Percentiles rank a stretch among this genome's conserved stretches.
phyloP scores from a whole-genome alignment of 352 stramenopile species.

The Globisporangium spinosum region DNA sequence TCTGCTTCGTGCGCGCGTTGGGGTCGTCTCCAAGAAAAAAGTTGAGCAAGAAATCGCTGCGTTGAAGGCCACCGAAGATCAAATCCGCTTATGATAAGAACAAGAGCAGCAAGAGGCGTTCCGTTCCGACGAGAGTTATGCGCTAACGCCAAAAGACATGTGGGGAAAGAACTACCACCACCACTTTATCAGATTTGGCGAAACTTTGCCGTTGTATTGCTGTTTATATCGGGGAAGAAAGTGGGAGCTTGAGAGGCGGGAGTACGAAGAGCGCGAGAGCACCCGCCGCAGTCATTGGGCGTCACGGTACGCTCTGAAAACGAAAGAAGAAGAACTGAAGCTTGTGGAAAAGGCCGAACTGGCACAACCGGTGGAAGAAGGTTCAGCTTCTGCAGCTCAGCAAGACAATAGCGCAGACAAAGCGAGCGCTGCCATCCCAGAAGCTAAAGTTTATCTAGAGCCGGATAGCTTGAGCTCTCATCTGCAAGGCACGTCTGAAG shows the following conservation, averaged over 20 bases:
- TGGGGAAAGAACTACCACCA: conserved; percentile 76
- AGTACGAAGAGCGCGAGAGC: conserved; percentile 49
- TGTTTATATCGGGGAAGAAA: conserved; percentile 60
- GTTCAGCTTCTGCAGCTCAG: background rate
- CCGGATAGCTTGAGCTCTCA: background rate
- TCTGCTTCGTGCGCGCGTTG: conserved; percentile 34
- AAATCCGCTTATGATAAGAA: conserved; percentile 28
- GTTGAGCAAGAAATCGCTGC: conserved; percentile 43
- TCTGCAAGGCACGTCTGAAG: background rate
- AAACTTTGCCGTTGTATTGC: conserved; percentile 39
- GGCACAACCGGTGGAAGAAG: background rate
- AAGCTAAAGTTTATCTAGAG: background rate
- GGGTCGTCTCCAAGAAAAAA: conserved; percentile 57
- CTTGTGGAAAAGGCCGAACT: conserved; percentile 19
- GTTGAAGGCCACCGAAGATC: conserved; percentile 35
- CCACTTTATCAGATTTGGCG: conserved; percentile 41
- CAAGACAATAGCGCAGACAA: background rate
- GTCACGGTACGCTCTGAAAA: conserved; percentile 24
- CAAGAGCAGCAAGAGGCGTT: conserved; percentile 22
- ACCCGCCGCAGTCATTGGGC: conserved; percentile 36
- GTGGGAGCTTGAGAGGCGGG: conserved; percentile 48
- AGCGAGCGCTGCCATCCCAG: background rate
- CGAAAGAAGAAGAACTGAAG: conserved; percentile 50
- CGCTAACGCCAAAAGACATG: conserved; percentile 39
- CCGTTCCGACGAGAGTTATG: conserved; percentile 16